Base-by-base conservation (phyloP, 1,284 basidiomycete genomes). In the Apiotrichum domesticum region DNA sequence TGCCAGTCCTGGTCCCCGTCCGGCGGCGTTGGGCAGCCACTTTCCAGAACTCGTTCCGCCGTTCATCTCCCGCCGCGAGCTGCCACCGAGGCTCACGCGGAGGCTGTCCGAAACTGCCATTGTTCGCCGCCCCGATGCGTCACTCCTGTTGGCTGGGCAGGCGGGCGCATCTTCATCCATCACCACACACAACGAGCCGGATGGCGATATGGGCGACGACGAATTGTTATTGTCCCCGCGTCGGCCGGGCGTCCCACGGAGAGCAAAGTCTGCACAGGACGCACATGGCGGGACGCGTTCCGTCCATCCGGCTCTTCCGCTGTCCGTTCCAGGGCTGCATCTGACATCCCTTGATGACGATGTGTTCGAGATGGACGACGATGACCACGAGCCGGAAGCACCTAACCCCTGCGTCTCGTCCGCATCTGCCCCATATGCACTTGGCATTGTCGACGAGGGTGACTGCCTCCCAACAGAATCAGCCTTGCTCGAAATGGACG, bases 381-480 rank as follows among this genome's bases (percentile, higher is more conserved):
- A 13, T 10, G 40, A 37, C 10, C 37, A n/a, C 14, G 35, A 33
- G 15, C 37, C 37, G 13, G 37, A 9, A 9, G 37, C 37, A 39
- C 9, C 8, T 13, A 9, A 39, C 9, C 37, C 37, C 37, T 39
- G 37, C 13, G 37, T 29, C 29, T 29, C 29, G 29, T 29, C 29
- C 3, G 37, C 37, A 39, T 39, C 37, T 39, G 37, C 37, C 37
- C 37, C 37, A 39, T 9, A 40, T 42, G 29, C 29, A 3, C 29
- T 29, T 29, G 11, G 41, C 41, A 2, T 47, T 75, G 63, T 72
- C 6, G 73, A 75, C 56, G 73, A 73, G 54, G 71, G 72, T 0
- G 72, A 75, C 54, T 53, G 72, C 3, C 57, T 75, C 9, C 73
- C 72, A 59, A 58, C 13, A 45, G 62, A 41, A 42, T 37, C 51